These are phyloP conservation scores for Ceriops zippeliana DNA, from an alignment of 345 rosid genomes.

Conservation along the genomic window DNA sequence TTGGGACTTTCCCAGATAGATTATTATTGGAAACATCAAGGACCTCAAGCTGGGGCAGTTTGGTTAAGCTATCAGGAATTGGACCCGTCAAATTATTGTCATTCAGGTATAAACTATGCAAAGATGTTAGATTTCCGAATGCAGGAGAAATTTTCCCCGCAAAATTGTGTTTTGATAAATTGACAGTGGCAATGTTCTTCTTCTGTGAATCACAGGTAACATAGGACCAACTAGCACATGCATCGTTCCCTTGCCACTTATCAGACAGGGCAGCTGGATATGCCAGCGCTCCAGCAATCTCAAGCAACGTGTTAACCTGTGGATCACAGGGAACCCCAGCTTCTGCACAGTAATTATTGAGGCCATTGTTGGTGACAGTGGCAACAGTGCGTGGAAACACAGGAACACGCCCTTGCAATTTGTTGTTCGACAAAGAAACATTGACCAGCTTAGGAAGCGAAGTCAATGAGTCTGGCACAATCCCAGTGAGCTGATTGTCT, in stretches of 20 bases:
- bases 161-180: slow-evolving; percentile 47
- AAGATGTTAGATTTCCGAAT: slow-evolving; percentile 49
- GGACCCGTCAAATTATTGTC: slow-evolving; percentile 59
- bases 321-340: slow-evolving; percentile 44
- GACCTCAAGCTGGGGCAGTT: slow-evolving; percentile 16
- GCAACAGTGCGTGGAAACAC: slow-evolving; percentile 25
- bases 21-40: not conserved
- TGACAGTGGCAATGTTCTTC: slow-evolving; percentile 40
- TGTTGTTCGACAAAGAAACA: slow-evolving; percentile 61
- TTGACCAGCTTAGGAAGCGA: slow-evolving; percentile 41
- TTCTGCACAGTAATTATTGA: slow-evolving; percentile 48
- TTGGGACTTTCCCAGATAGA: not conserved
- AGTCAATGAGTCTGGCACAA: slow-evolving; percentile 45
- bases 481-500: slow-evolving; percentile 73
- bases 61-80: slow-evolving; percentile 60
- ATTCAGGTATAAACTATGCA: slow-evolving; percentile 50
- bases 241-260: slow-evolving; percentile 64
- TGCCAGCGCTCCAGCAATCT: slow-evolving; percentile 60
- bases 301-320: slow-evolving; percentile 59
- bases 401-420: slow-evolving; percentile 77
- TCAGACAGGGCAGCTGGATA: slow-evolving; percentile 60
- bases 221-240: slow-evolving; percentile 56
- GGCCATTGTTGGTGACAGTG: slow-evolving; percentile 19
- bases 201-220: slow-evolving; percentile 49
- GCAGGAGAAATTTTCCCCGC: slow-evolving; percentile 63